phyloP scores from a whole-genome alignment of 768 basidiomycete species.

The Leccinum disarticulatum region DNA sequence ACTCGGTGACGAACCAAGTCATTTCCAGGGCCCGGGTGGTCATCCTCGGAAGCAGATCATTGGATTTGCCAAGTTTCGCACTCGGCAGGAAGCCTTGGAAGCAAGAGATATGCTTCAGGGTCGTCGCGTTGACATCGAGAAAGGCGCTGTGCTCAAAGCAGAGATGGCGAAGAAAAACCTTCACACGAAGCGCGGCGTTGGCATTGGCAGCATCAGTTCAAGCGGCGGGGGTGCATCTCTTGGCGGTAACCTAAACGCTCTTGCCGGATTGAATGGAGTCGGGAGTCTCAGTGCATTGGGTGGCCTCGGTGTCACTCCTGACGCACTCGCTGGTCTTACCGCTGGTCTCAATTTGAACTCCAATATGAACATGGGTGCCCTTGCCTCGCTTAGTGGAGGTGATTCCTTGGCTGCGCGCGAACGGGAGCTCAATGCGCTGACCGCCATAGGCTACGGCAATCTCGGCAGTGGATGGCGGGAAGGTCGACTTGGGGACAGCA shows the following conservation, averaged over 20 bases:
- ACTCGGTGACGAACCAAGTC: constrained; percentile 33
- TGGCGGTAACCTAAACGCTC: constrained; percentile 26
- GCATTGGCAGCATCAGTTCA: constrained; percentile 47
- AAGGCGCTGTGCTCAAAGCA: constrained; percentile 90
- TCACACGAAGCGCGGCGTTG: constrained; percentile 90
- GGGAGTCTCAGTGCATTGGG: constrained; percentile 29
- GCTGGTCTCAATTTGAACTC: constrained; percentile 32
- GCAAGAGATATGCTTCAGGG: constrained; percentile 90
- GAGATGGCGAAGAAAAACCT: constrained; percentile 99
- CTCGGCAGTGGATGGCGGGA: constrained; percentile 36
- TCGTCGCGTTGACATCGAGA: constrained; percentile 87
- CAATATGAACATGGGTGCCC: constrained; percentile 26
- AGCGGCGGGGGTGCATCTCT: constrained; percentile 30
- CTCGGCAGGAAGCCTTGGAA: constrained; percentile 80
- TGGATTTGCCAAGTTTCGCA: constrained; percentile 94
- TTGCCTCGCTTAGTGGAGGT: constrained; percentile 24
- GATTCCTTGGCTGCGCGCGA: constrained; percentile 42
- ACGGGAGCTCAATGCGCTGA: constrained; percentile 46
- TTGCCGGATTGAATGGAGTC: constrained; percentile 26
- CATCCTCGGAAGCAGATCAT: constrained; percentile 91
- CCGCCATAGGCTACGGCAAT: constrained; percentile 45
- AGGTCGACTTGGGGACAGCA: constrained; percentile 33
- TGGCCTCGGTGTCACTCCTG: constrained; percentile 28
- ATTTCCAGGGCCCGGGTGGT: constrained; percentile 32
- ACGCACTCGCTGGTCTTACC: constrained; percentile 28